Conservation (phyloP, 805 yeast genomes). For the Deakozyma indianensis region DNA sequence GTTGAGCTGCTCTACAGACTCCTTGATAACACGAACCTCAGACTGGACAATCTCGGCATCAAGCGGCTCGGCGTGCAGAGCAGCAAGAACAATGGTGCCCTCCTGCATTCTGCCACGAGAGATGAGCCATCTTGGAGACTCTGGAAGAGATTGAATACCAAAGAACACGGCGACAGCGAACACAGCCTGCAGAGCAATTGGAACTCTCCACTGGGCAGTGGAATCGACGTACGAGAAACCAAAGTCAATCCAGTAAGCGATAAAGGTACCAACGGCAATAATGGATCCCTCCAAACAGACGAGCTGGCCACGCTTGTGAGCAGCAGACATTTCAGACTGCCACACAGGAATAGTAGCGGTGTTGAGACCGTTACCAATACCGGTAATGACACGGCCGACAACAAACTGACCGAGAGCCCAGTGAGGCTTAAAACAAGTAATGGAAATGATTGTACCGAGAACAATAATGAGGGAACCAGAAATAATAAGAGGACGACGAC, state of each 20-base stretch:
- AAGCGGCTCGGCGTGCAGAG: conserved; percentile 21
- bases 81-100: conserved; percentile 32
- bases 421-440: conserved; percentile 31
- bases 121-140: conserved; percentile 74
- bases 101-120: conserved; percentile 42
- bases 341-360: conserved; percentile 75
- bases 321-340: conserved; percentile 62
- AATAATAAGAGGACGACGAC: conserved; percentile 52
- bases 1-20: conserved; percentile 12
- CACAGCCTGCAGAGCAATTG: conserved; percentile 57
- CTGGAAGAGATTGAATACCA: conserved; percentile 51
- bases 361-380: conserved; percentile 63
- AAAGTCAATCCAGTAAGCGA: conserved; percentile 65
- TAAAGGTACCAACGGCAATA: conserved; percentile 57
- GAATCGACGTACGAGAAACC: conserved; percentile 45
- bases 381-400: conserved; percentile 57
- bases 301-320: conserved; percentile 51
- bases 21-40: conserved; percentile 9
- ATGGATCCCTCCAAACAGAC: conserved; percentile 61
- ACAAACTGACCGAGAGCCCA: conserved; percentile 52
- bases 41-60: conserved; percentile 10
- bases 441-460: conserved; percentile 45
- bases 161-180: conserved; percentile 44
- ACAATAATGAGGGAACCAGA: conserved; percentile 42
- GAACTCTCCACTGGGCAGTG: conserved; percentile 56